These are phyloP conservation scores for Cenchrus americanus DNA, from an alignment of 176 grass and related monocot genomes.

Conservation along the genomic window DNA sequence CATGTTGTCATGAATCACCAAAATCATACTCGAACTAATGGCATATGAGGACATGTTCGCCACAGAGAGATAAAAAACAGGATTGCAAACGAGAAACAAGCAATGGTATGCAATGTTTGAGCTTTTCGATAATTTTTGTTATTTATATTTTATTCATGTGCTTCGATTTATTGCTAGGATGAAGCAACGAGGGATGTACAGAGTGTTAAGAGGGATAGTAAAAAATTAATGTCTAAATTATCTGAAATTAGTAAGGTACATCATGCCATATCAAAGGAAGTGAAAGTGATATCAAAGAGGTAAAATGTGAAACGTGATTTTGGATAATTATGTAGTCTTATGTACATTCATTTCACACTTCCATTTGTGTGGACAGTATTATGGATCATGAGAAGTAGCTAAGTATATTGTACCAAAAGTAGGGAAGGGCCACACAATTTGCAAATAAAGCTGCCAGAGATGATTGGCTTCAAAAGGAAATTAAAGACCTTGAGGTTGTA, in stretches of 20 bases:
- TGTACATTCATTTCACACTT: constrained; percentile 7
- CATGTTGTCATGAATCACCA: no score
- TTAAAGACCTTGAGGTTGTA: constrained; percentile 81
- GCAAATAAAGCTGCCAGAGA: constrained; percentile 80
- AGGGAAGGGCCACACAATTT: constrained; percentile 90
- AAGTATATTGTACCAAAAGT: constrained; percentile 95
- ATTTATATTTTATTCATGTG: constrained; percentile 10
- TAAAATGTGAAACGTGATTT: constrained; percentile 34
- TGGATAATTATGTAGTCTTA: not conserved
- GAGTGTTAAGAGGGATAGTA: constrained; percentile 71
- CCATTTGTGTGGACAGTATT: constrained; percentile 59
- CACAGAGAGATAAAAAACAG: constrained; percentile 85
- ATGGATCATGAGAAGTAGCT: constrained; percentile 90
- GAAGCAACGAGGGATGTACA: constrained; percentile 70
- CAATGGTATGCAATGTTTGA: constrained; percentile 63
- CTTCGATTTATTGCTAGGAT: constrained; percentile 57
- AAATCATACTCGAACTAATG: no score
- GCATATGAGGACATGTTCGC: no score
- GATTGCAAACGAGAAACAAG: constrained; percentile 59
- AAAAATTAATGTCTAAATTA: constrained; percentile 77
- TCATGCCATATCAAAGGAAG: constrained; percentile 70
- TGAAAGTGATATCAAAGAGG: constrained; percentile 86
- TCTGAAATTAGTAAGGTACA: constrained; percentile 70
- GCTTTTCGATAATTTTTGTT: constrained; percentile 27
- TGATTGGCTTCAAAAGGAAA: constrained; percentile 91